Conservation (phyloP, 179 eudicot species). For the Spergularia azorica region DNA sequence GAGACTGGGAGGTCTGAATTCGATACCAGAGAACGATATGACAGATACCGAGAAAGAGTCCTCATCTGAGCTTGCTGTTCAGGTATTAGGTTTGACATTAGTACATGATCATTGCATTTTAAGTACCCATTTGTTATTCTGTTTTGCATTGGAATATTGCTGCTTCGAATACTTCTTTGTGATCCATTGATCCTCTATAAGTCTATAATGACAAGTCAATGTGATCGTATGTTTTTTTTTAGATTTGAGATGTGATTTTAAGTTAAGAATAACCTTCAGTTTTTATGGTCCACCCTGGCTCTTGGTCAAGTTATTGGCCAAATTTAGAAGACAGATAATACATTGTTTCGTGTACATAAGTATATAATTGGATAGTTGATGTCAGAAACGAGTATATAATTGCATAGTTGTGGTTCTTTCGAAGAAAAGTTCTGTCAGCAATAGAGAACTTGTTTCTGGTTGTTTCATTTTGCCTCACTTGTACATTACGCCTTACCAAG, state of each 20-base stretch:
- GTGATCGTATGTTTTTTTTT: neutral
- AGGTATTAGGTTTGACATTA: constrained; percentile 26
- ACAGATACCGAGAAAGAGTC: constrained; percentile 27
- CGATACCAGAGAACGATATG: constrained; percentile 60
- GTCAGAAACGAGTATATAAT: too few species aligned
- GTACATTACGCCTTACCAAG: neutral
- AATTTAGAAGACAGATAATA: neutral
- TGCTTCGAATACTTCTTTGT: neutral
- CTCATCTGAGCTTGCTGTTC: constrained; percentile 32
- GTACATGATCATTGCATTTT: neutral
- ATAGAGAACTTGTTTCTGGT: too few species aligned
- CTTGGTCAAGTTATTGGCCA: neutral
- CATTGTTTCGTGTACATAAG: too few species aligned
- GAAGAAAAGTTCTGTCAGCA: too few species aligned
- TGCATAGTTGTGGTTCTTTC: too few species aligned
- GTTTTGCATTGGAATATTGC: constrained; percentile 14
- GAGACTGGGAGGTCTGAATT: constrained; percentile 56
- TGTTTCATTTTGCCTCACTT: too few species aligned
- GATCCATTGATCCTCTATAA: neutral
- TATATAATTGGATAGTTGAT: too few species aligned
- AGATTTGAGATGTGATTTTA: constrained; percentile 4
- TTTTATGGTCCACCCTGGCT: neutral
- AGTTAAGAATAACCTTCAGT: neutral
- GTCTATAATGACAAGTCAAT: constrained; percentile 7
- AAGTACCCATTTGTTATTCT: neutral